Conservation (phyloP, 2,329 filamentous ascomycete genomes). For the Xylaria sp. region DNA sequence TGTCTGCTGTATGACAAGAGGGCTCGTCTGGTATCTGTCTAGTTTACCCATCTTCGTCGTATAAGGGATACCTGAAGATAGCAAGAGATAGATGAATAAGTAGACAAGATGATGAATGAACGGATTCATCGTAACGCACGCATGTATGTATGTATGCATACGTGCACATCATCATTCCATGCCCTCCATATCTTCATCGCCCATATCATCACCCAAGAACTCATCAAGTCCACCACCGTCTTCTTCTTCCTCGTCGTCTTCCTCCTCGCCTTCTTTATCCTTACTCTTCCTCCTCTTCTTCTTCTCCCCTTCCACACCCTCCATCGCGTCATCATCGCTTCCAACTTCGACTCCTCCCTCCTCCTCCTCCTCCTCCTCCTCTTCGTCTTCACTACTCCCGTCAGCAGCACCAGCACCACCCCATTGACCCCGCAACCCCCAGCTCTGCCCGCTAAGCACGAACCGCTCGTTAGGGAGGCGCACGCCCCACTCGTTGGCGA, state of each 20-base stretch:
- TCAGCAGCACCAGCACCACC: constrained; percentile 48
- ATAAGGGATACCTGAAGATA: no score
- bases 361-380: background rate
- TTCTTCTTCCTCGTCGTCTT: constrained; percentile 60
- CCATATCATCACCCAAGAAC: constrained; percentile 65
- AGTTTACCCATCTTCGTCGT: no score
- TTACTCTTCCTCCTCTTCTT: constrained; percentile 48
- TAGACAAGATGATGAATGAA: background rate
- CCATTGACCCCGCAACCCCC: constrained; percentile 72
- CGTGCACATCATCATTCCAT: constrained; percentile 40
- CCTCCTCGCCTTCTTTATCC: constrained; percentile 24
- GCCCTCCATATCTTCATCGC: constrained; percentile 64
- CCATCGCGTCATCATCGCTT: constrained; percentile 58
- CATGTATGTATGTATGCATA: no score
- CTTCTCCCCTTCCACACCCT: constrained; percentile 56
- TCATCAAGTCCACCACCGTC: constrained; percentile 63
- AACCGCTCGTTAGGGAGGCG: constrained; percentile 75
- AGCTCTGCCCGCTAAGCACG: constrained; percentile 72
- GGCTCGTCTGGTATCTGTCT: no score
- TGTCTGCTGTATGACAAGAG: no score
- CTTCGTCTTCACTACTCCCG: constrained; percentile 6
- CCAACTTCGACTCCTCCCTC: constrained; percentile 51
- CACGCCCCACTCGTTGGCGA: constrained; percentile 74
- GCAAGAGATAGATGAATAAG: no score
- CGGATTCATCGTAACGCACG: no score